Evolutionary conservation across 768 basidiomycete genomes (phyloP).

Genomic region (Tricholoma matsutake): DNA sequence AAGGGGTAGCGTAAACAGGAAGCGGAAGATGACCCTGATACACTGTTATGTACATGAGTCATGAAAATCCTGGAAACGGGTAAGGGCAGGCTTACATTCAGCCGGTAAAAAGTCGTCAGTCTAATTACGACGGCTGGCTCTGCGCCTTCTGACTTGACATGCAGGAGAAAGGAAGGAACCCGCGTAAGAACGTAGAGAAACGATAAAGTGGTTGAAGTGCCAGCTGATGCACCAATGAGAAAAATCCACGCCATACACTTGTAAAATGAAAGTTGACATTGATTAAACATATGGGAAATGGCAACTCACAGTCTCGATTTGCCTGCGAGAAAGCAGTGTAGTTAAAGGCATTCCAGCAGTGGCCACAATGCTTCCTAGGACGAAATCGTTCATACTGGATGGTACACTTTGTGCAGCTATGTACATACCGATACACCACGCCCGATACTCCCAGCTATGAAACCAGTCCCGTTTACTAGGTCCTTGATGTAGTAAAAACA

Average conservation of each 20-base stretch:
- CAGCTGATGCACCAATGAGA: slow-evolving; percentile 63
- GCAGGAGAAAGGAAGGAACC: slow-evolving; percentile 68
- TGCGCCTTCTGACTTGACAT: slow-evolving; percentile 72
- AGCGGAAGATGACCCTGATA: slow-evolving; percentile 71
- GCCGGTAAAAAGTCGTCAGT: slow-evolving; percentile 69
- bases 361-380: slow-evolving; percentile 58
- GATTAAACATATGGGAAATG: slow-evolving; percentile 3
- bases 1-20: slow-evolving; percentile 68
- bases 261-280: slow-evolving; percentile 6
- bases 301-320: slow-evolving; percentile 53
- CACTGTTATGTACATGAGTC: slow-evolving; percentile 35
- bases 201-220: slow-evolving; percentile 61
- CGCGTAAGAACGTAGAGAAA: slow-evolving; percentile 71
- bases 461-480: slow-evolving; percentile 74
- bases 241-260: slow-evolving; percentile 78
- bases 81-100: slow-evolving; percentile 55
- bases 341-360: slow-evolving; percentile 73
- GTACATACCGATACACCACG: slow-evolving; percentile 65
- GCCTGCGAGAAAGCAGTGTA: slow-evolving; percentile 52
- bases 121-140: slow-evolving; percentile 72
- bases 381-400: slow-evolving; percentile 10
- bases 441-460: slow-evolving; percentile 70
- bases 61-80: not conserved
- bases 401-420: not conserved
- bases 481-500: slow-evolving; percentile 79